Percentiles rank a stretch among this genome's conserved stretches.
These are phyloP conservation scores for Comarum palustre DNA, from an alignment of 306 rosid genomes.

Conservation along the genomic window DNA sequence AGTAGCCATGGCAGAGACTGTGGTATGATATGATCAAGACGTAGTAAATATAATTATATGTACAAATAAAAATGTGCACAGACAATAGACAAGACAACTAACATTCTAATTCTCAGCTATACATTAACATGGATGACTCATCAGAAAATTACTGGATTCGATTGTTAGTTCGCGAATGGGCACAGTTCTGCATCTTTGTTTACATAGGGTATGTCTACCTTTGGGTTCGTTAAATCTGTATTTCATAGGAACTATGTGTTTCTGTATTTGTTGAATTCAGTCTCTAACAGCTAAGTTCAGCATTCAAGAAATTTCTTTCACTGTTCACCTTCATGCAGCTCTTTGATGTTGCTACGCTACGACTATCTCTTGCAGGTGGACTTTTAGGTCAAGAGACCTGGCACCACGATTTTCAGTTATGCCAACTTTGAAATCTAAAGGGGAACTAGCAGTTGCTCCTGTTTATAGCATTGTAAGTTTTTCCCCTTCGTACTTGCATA, in stretches of 20 bases:
- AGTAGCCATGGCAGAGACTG: conserved; percentile 78
- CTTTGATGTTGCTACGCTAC: conserved; percentile 6
- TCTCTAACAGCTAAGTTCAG: neutral
- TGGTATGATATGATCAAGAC: no score
- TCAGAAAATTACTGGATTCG: conserved; percentile 83
- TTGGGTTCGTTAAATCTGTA: neutral
- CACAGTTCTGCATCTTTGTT: conserved; percentile 74
- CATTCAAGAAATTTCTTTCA: neutral
- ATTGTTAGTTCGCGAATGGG: conserved; percentile 79
- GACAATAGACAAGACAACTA: conserved; percentile 2
- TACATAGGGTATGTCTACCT: conserved; percentile 75
- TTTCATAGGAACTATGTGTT: neutral
- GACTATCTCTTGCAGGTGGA: conserved; percentile 64
- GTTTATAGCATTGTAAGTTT: conserved; percentile 74
- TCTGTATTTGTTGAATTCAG: neutral
- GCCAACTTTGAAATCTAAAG: conserved; percentile 62
- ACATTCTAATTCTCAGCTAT: conserved; percentile 47
- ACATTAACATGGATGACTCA: conserved; percentile 70
- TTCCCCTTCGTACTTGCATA: neutral
- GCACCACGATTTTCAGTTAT: conserved; percentile 81
- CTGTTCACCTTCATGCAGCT: neutral
- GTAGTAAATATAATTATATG: neutral
- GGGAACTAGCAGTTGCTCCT: conserved; percentile 63
- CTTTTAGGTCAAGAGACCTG: conserved; percentile 81
- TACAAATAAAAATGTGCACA: neutral